A percentile compares a stretch with the other conserved stretches of the same genome.
phyloP scores from a whole-genome alignment of 78 protist species.

The Speleostelium caveatum region DNA sequence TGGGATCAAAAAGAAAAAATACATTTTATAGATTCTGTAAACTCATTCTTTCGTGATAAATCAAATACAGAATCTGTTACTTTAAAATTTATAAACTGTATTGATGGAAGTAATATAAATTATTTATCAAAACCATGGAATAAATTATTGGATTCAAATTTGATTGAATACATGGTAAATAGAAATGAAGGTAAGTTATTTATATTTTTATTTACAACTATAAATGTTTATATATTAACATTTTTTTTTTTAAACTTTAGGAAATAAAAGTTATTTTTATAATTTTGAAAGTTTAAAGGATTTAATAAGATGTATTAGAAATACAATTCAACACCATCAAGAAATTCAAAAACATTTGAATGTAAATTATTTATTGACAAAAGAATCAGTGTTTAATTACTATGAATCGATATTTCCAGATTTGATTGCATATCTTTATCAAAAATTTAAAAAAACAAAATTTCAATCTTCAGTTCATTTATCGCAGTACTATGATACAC shows the following conservation, averaged over 20 bases:
- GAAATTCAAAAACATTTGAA: neutral
- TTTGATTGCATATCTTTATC: neutral
- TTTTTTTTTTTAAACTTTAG: too few relatives aligned
- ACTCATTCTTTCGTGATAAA: neutral
- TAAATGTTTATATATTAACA: too few relatives aligned
- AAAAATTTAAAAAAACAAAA: too few relatives aligned
- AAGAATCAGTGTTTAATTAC: neutral
- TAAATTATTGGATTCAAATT: neutral
- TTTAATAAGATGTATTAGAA: conserved; percentile 35
- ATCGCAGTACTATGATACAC: neutral
- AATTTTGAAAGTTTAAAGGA: conserved; percentile 22
- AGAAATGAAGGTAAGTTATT: neutral
- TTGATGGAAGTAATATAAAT: neutral
- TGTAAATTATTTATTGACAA: neutral
- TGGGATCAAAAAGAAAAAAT: conserved; percentile 22
- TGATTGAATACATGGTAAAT: neutral
- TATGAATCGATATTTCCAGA: neutral
- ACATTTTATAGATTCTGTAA: conserved; percentile 24
- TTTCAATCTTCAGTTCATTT: neutral
- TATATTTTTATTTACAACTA: too few relatives aligned
- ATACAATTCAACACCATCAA: conserved; percentile 39
- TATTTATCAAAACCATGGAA: neutral
- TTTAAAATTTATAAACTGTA: too few relatives aligned
- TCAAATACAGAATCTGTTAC: neutral
- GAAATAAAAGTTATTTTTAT: neutral